Evolutionary conservation across 805 yeast genomes (phyloP), one percentile per base, ranked within the genome.

Genomic region (Cyberlindnera xishuangbannaensis): DNA sequence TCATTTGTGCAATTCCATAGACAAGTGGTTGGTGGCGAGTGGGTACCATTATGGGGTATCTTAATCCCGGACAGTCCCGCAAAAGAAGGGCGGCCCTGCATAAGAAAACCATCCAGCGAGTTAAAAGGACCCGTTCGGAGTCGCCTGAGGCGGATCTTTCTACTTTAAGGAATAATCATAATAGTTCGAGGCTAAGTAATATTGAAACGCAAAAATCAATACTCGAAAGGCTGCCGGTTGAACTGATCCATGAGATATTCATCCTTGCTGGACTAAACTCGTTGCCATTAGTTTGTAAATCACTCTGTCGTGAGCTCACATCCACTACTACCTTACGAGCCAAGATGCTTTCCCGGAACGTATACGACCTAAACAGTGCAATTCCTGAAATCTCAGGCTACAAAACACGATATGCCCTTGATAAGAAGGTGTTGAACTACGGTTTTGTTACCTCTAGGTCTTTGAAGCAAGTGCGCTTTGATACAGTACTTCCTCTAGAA

Each of bases 221-320:
- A 5, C 15, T 68, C 9, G 59, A 58, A 24, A 45, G 50, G 11
- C 49, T 73, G 10, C 78, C 78, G 2, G 33, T 48, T 3, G 76
- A 72, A 36, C 34, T 73, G 2, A 38, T 71, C 2, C 59, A 53
- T 17, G 47, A 47, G 25, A 60, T 73, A 8, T 65, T 68, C 44
- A 45, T 61, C 3, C 40, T 42, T n/a, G 50, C 69, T 3, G 65
- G 65, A 2, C 49, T 62, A n/a, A 50, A 60, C 8, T 23, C 36
- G 4, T 53, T 72, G 5, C 64, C 70, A 0, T 47, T 63, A 11
- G 51, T 58, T 1, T 62, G 61, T 37, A 55, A 45, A 27, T 30
- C 34, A 13, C 39, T 71, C 9, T 40, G 56, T 25, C 18, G 17
- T 7, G 44, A 41, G 12, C 47, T 53, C 8, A 35, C 50, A 8